These are phyloP conservation scores for Fusarium camptoceras DNA, from an alignment of 2,329 filamentous ascomycete species.

Conservation along the genomic window DNA sequence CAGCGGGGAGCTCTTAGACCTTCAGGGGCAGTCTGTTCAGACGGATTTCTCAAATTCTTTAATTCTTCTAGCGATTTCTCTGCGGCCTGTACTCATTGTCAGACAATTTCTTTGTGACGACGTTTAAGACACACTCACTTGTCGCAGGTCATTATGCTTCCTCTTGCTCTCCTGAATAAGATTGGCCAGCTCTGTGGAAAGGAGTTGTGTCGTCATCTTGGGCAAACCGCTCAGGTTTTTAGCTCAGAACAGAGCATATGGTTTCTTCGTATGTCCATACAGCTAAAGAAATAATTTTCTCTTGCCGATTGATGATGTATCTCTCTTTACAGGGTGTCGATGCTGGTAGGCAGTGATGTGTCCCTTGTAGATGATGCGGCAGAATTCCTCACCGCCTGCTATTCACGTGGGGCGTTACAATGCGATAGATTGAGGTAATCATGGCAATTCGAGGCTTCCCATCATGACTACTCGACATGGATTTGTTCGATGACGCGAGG, in stretches of 20 bases:
- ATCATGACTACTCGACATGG: constrained; percentile 17
- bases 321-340: constrained; percentile 28
- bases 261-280: constrained; percentile 43
- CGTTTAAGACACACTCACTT: constrained; percentile 62
- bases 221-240: constrained; percentile 35
- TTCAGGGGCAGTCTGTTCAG: constrained; percentile 55
- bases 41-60: constrained; percentile 61
- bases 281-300: constrained; percentile 34
- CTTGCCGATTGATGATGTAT: constrained; percentile 31
- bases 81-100: constrained; percentile 71
- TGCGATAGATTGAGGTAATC: constrained; percentile 9
- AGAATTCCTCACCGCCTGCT: constrained; percentile 48
- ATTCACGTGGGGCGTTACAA: constrained; percentile 42
- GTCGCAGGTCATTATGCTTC: constrained; percentile 90
- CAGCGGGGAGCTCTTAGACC: constrained; percentile 43
- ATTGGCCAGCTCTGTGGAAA: constrained; percentile 88
- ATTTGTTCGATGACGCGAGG: not conserved
- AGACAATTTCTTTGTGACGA: not conserved
- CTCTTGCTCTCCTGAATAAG: constrained; percentile 96
- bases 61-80: constrained; percentile 94
- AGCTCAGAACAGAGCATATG: constrained; percentile 44
- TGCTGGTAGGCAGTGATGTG: constrained; percentile 46
- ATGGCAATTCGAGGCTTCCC: constrained; percentile 2
- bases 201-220: constrained; percentile 90
- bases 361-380: constrained; percentile 48